Percentiles rank a stretch among this genome's conserved stretches.
phyloP scores from a whole-genome alignment of 768 basidiomycete species.

The Xerocomus potaroensis region DNA sequence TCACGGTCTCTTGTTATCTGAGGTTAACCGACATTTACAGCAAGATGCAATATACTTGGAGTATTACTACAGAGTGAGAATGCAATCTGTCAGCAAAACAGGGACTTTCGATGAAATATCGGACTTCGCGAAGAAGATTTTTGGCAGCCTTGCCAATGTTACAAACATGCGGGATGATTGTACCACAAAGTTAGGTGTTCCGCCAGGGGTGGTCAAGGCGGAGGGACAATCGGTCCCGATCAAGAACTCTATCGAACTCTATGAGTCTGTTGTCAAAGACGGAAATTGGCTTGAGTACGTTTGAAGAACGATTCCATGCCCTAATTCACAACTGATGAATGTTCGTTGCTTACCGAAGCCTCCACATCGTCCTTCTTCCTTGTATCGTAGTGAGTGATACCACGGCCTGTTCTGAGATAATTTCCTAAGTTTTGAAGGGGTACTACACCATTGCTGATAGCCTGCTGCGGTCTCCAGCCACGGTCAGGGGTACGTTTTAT shows the following conservation, averaged over 20 bases:
- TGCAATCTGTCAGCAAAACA: background rate
- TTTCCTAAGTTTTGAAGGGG: background rate
- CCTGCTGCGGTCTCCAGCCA: background rate
- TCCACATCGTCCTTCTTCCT: background rate
- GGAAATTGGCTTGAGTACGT: constrained; percentile 1
- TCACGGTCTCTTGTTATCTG: background rate
- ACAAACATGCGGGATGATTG: background rate
- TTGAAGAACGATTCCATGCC: background rate
- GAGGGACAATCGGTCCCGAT: background rate
- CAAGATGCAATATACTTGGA: background rate
- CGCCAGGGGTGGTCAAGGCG: background rate
- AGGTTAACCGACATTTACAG: background rate
- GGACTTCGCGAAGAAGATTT: background rate
- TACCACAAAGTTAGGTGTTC: background rate
- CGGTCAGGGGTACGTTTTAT: background rate
- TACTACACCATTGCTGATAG: background rate
- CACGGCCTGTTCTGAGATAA: background rate
- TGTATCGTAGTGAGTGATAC: background rate
- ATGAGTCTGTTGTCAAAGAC: background rate
- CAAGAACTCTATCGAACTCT: background rate
- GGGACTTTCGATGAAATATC: background rate
- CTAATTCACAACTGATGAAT: background rate
- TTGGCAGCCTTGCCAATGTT: background rate
- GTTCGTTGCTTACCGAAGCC: background rate
- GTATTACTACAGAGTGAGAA: background rate